phyloP scores from a whole-genome alignment of 148 eudicot species.

The Rhododendron vialii region DNA sequence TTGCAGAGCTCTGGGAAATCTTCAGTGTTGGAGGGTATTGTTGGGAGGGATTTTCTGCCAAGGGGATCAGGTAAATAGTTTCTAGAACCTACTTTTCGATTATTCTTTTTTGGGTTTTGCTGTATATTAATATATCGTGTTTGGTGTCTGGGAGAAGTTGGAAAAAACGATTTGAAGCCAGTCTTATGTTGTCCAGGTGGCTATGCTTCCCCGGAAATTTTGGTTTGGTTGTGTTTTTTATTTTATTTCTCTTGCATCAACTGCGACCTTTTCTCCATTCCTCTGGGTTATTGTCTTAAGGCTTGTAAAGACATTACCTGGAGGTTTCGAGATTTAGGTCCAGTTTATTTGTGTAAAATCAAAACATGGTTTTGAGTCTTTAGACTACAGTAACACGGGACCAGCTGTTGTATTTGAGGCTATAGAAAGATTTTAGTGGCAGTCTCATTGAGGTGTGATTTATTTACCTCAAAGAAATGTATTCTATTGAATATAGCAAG shows the following conservation, averaged over 20 bases:
- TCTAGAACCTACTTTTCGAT: not conserved
- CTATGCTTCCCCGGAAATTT: not conserved
- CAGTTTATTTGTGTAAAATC: not conserved
- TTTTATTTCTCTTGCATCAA: not conserved
- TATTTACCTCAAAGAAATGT: not conserved
- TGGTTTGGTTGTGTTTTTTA: not conserved
- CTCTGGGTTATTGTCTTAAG: not conserved
- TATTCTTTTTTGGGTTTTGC: not conserved
- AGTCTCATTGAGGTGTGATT: not conserved
- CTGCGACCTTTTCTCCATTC: not conserved
- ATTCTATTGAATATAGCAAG: not conserved
- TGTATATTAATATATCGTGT: not conserved
- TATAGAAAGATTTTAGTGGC: not conserved
- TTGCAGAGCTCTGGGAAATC: slow-evolving; percentile 79
- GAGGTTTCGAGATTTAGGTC: not conserved
- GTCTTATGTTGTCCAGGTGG: not conserved
- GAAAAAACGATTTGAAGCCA: not conserved
- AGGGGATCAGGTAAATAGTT: slow-evolving; percentile 59
- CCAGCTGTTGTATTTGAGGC: not conserved
- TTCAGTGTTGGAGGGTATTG: slow-evolving; percentile 74
- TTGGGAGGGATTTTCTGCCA: slow-evolving; percentile 84
- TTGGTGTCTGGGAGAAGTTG: not conserved
- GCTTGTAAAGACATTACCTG: not conserved
- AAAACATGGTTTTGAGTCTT: too few species aligned
- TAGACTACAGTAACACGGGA: too few species aligned